Percentiles rank a stretch among this genome's conserved stretches.
Conservation (phyloP, 2,329 filamentous ascomycete genomes). For the Aspergillus transmontanensis region DNA sequence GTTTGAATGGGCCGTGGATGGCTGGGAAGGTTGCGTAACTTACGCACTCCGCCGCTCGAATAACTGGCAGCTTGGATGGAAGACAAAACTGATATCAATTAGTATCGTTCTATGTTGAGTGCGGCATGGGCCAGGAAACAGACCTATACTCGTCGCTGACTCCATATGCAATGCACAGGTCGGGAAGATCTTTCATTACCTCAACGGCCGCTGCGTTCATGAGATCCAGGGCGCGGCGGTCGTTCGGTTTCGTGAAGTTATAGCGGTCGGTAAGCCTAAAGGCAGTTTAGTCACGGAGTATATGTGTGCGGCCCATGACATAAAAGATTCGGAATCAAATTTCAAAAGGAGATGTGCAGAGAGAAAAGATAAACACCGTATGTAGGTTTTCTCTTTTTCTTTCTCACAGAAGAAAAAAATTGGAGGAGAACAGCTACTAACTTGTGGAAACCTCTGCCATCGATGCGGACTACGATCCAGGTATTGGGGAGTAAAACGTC, state of each 20-base stretch:
- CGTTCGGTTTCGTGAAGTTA: conserved; percentile 88
- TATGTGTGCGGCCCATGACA: background rate
- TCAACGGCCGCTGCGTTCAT: conserved; percentile 93
- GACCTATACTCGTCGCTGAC: conserved; percentile 86
- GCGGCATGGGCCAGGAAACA: background rate
- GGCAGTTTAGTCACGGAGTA: background rate
- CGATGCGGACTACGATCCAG: conserved; percentile 92
- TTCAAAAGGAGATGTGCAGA: background rate
- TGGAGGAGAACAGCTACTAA: conserved; percentile 43
- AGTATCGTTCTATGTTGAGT: background rate
- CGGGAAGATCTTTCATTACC: conserved; percentile 79
- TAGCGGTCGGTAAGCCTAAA: conserved; percentile 78
- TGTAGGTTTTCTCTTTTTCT: background rate
- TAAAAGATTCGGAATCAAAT: background rate
- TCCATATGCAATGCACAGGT: conserved; percentile 86
- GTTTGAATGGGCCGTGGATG: background rate
- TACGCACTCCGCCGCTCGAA: conserved; percentile 85
- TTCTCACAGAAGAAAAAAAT: background rate
- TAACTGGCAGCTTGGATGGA: conserved; percentile 77
- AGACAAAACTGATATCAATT: conserved; percentile 70
- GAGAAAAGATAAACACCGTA: background rate
- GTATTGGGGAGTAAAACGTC: conserved; percentile 84
- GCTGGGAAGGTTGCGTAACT: conserved; percentile 21
- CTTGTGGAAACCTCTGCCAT: conserved; percentile 95
- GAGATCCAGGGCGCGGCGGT: conserved; percentile 79